These are phyloP conservation scores for Syzygium aromaticum DNA, from an alignment of 345 rosid species.

Conservation along the genomic window DNA sequence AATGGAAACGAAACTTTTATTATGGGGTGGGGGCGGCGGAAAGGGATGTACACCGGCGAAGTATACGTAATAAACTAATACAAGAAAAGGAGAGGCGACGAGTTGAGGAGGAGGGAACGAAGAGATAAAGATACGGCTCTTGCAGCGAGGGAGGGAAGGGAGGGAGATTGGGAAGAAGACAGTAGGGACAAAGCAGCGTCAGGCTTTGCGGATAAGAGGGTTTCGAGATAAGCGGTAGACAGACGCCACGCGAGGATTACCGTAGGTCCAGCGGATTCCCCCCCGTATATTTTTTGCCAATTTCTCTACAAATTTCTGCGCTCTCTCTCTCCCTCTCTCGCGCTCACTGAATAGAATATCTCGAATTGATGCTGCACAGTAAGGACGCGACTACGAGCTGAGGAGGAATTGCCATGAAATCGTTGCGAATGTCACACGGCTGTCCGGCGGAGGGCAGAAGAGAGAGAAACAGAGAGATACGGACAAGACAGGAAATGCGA, in stretches of 20 bases:
- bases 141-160: background rate
- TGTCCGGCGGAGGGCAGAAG: background rate
- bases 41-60: background rate
- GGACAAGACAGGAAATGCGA: too few species aligned
- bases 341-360: background rate
- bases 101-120: background rate
- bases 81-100: background rate
- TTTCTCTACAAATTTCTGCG: background rate
- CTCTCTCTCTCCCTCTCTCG: background rate
- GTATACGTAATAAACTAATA: background rate
- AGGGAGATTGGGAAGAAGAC: background rate
- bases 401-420: background rate
- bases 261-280: conserved; percentile 27
- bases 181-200: background rate
- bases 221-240: conserved; percentile 36
- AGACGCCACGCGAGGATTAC: conserved; percentile 28
- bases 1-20: background rate
- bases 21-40: background rate
- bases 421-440: background rate
- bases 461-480: background rate
- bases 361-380: background rate
- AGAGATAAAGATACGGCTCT: conserved; percentile 2
- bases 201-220: conserved; percentile 40
- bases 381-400: background rate
- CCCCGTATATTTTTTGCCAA: background rate